phyloP scores from a whole-genome alignment of 2,329 filamentous ascomycete genomes.

The Epichloe scottii region DNA sequence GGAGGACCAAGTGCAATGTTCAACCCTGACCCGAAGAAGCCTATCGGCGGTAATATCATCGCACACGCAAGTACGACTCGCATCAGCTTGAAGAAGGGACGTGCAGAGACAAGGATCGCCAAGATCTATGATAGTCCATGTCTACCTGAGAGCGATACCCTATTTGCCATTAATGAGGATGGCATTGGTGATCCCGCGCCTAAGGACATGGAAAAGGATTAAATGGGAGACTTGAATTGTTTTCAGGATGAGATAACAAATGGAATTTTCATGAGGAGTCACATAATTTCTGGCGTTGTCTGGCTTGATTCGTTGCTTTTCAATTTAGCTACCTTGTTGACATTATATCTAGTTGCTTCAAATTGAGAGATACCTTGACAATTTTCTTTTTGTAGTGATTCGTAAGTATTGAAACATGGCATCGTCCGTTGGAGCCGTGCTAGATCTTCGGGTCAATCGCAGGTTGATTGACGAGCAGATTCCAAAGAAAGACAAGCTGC shows the following conservation, averaged over 20 bases:
- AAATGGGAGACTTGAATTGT: constrained; percentile 7
- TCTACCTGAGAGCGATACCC: constrained; percentile 85
- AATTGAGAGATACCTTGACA: no score
- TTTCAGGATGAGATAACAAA: constrained; percentile 6
- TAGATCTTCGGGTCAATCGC: no score
- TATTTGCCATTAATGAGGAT: constrained; percentile 95
- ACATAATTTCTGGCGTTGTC: constrained; percentile 22
- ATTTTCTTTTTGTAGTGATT: no score
- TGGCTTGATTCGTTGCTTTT: not conserved
- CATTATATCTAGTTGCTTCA: not conserved
- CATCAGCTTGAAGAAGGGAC: constrained; percentile 88
- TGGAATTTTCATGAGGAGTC: not conserved
- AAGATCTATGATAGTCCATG: constrained; percentile 99
- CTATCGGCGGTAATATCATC: constrained; percentile 97
- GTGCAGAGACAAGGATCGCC: constrained; percentile 89
- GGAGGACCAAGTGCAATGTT: constrained; percentile 96
- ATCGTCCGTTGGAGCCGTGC: no score
- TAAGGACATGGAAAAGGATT: constrained; percentile 86
- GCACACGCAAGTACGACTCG: constrained; percentile 93
- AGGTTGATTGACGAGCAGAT: no score
- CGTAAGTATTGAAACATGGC: no score
- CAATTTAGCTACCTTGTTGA: not conserved
- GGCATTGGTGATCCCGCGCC: constrained; percentile 92
- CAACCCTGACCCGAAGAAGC: constrained; percentile 98
- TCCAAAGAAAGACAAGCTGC: no score